Evolutionary conservation across 2,329 filamentous ascomycete genomes (phyloP).

Genomic region (Phyllosticta ampelicida): DNA sequence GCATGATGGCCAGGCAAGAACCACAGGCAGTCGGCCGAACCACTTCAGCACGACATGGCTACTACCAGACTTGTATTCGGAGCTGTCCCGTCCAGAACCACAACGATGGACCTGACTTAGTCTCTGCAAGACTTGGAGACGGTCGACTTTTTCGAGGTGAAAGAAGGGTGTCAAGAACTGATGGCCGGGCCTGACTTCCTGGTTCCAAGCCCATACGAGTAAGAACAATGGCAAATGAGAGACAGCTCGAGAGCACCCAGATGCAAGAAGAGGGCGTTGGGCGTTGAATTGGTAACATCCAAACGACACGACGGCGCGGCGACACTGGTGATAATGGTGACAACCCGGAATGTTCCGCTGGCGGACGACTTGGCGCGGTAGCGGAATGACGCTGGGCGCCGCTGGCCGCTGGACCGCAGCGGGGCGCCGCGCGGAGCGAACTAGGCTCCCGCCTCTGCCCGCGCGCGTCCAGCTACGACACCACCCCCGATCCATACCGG

Average conservation of each 20-base stretch:
- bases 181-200: too few species aligned
- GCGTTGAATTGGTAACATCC: not conserved
- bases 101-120: too few species aligned
- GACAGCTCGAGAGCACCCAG: too few species aligned
- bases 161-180: too few species aligned
- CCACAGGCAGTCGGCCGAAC: not conserved
- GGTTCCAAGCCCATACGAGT: too few species aligned
- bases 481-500: slow-evolving; percentile 10
- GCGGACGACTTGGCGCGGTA: slow-evolving; percentile 4
- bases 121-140: too few species aligned
- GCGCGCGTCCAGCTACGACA: slow-evolving; percentile 10
- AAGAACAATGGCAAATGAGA: too few species aligned
- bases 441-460: slow-evolving; percentile 8
- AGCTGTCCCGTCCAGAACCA: too few species aligned
- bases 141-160: too few species aligned
- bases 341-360: not conserved
- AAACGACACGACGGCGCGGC: not conserved
- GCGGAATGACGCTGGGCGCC: slow-evolving; percentile 5
- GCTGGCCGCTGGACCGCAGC: not conserved
- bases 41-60: not conserved
- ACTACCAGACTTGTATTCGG: not conserved
- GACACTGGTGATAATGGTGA: too few species aligned
- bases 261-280: not conserved
- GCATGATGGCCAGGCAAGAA: not conserved
- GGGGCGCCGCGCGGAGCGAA: slow-evolving; percentile 8